Percentiles rank a stretch among this genome's conserved stretches.
phyloP scores from a whole-genome alignment of 176 grass and related monocot genomes.

The Oryza rufipogon region DNA sequence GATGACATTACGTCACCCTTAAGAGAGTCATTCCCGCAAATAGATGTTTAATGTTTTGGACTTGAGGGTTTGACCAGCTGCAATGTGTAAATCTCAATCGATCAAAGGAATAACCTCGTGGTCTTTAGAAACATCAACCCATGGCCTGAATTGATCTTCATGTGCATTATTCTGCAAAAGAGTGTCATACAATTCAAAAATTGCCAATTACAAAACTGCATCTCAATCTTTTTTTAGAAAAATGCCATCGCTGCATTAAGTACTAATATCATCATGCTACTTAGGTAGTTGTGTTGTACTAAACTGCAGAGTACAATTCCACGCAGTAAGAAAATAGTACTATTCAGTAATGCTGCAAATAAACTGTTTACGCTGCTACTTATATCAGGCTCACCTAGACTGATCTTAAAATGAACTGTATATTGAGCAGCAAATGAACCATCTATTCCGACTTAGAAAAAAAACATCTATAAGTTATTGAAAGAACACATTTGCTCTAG shows the following conservation, averaged over 20 bases:
- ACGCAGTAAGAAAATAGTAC: conserved; percentile 7
- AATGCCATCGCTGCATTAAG: background rate
- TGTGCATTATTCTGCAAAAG: conserved; percentile 61
- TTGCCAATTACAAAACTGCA: background rate
- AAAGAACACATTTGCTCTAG: conserved; percentile 8
- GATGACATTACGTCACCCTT: background rate
- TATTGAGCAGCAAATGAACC: conserved; percentile 3
- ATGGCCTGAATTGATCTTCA: conserved; percentile 65
- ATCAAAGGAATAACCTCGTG: conserved; percentile 28
- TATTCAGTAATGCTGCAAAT: conserved; percentile 24
- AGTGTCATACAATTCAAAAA: conserved; percentile 31
- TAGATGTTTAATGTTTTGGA: background rate
- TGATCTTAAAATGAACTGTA: conserved; percentile 7
- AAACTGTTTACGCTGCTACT: conserved; percentile 3
- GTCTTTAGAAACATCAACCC: conserved; percentile 48
- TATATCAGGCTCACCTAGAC: background rate
- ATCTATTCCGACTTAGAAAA: conserved; percentile 1
- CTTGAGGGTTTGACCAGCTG: background rate
- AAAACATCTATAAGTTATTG: background rate
- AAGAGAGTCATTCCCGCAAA: background rate
- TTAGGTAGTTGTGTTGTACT: background rate
- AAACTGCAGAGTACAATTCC: background rate
- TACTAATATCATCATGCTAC: background rate
- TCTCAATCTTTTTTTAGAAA: background rate
- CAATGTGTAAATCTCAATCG: conserved; percentile 30